Percentiles rank a stretch among this genome's conserved stretches.
These are phyloP conservation scores for Astrephomene gubernaculifera DNA, from an alignment of 139 green algal genomes.

Conservation along the genomic window DNA sequence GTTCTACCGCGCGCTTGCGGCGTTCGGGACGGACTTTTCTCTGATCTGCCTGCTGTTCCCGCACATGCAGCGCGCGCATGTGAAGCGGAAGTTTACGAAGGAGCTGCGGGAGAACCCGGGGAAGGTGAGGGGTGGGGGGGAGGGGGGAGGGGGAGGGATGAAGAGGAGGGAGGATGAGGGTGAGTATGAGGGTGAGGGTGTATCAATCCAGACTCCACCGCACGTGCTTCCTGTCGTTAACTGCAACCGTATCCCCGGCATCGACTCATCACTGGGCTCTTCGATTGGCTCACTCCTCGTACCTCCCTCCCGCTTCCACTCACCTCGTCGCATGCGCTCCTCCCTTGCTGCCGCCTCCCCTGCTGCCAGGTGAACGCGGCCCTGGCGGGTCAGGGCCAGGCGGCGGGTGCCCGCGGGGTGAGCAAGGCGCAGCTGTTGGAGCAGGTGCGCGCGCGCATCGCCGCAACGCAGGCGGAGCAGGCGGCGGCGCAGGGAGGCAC, in stretches of 20 bases:
- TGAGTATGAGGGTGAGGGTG: no score
- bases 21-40: conserved; percentile 87
- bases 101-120: conserved; percentile 20
- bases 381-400: neutral
- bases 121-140: conserved; percentile 24
- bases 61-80: conserved; percentile 39
- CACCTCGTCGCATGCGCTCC: neutral
- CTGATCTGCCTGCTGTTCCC: conserved; percentile 80
- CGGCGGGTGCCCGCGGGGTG: neutral
- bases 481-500: neutral
- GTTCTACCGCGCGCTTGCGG: conserved; percentile 75
- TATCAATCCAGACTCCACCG: no score
- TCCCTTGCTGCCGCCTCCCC: neutral
- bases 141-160: neutral
- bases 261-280: no score
- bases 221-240: no score
- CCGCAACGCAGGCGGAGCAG: neutral
- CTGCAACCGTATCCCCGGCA: no score
- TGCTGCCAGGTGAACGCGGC: conserved; percentile 9
- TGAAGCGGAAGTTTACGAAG: conserved; percentile 38
- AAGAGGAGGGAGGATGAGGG: no score
- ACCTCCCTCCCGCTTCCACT: no score
- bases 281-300: no score
- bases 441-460: conserved; percentile 21
- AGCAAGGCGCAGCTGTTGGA: conserved; percentile 30